These are phyloP conservation scores for Populus alba DNA, from an alignment of 345 rosid genomes.

Conservation along the genomic window DNA sequence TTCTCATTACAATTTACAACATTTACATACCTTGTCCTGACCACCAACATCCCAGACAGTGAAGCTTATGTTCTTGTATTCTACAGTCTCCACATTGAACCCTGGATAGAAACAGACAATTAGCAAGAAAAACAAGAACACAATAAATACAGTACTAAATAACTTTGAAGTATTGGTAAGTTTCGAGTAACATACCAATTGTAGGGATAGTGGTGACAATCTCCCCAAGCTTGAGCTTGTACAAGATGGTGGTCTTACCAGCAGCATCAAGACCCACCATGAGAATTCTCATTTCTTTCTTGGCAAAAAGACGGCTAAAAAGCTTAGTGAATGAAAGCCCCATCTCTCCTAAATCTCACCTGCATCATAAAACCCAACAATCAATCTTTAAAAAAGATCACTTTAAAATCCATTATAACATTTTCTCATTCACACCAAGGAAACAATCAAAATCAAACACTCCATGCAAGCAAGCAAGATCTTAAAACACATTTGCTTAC, in stretches of 20 bases:
- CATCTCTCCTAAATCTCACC: neutral
- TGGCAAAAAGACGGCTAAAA: conserved; percentile 22
- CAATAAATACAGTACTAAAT: neutral
- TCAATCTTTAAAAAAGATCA: neutral
- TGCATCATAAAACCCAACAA: neutral
- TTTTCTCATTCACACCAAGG: neutral
- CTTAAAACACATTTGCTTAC: too few relatives aligned
- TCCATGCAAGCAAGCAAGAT: neutral
- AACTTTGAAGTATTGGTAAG: neutral
- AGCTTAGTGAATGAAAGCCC: conserved; percentile 21
- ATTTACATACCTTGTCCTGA: conserved; percentile 17
- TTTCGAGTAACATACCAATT: conserved; percentile 9
- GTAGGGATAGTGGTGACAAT: conserved; percentile 24
- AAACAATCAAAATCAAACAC: neutral
- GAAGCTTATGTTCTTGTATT: conserved; percentile 22
- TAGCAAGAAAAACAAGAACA: neutral
- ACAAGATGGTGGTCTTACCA: conserved; percentile 22
- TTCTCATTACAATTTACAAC: neutral
- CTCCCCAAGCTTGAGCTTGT: conserved; percentile 25
- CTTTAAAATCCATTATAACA: neutral
- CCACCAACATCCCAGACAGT: conserved; percentile 27
- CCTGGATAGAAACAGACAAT: conserved; percentile 4
- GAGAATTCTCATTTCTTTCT: conserved; percentile 21
- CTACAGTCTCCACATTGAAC: conserved; percentile 23
- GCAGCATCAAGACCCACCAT: conserved; percentile 24